A percentile compares a stretch with the other conserved stretches of the same genome.
phyloP scores from a whole-genome alignment of 441 rosid genomes.

The Biscutella auriculata region DNA sequence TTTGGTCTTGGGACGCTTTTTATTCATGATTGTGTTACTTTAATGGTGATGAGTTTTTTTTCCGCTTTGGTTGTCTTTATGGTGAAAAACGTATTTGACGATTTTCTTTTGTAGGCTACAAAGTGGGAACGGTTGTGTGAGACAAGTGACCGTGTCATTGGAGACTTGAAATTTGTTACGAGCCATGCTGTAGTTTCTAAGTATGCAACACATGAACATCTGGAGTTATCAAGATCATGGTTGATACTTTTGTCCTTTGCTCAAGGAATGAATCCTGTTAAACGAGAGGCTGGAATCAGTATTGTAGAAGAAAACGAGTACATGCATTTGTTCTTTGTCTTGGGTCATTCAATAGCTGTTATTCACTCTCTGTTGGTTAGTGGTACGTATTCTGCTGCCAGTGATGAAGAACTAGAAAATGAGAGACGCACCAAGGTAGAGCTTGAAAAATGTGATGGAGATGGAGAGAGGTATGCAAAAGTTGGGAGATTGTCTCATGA shows the following conservation, averaged over 20 bases:
- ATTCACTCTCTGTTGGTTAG: conserved; percentile 70
- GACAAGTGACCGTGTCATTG: conserved; percentile 58
- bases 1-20: neutral
- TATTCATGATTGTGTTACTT: neutral
- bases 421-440: conserved; percentile 20
- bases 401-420: conserved; percentile 30
- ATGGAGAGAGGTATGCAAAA: conserved; percentile 64
- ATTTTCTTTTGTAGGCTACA: conserved; percentile 41
- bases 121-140: conserved; percentile 64
- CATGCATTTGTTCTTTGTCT: conserved; percentile 46
- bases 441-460: conserved; percentile 41
- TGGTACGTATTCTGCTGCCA: conserved; percentile 58
- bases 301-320: conserved; percentile 67
- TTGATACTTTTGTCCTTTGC: conserved; percentile 68
- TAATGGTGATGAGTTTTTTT: neutral
- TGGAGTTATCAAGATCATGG: conserved; percentile 66
- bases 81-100: conserved; percentile 9
- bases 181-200: conserved; percentile 68
- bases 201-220: conserved; percentile 51
- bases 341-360: conserved; percentile 56
- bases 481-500: conserved; percentile 73
- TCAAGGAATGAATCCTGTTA: conserved; percentile 83
- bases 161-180: conserved; percentile 77
- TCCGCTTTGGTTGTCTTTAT: neutral
- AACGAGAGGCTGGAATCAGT: conserved; percentile 77